Conservation (phyloP, 2,329 filamentous ascomycete genomes). For the Colletotrichum sp. region DNA sequence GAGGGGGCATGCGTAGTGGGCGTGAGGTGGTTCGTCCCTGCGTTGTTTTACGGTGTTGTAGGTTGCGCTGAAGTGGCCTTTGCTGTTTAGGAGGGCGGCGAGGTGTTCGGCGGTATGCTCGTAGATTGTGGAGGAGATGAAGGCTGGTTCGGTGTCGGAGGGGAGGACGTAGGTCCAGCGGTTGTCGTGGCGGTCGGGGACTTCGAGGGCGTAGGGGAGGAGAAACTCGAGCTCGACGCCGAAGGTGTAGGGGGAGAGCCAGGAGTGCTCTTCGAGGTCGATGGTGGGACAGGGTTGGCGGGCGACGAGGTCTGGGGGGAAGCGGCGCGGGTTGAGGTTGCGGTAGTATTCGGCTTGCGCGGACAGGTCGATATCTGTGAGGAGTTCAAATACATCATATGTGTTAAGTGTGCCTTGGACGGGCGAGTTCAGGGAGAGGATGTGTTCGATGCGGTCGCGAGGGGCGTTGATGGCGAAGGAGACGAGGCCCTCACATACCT, state of each 20-base stretch:
- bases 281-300: neutral
- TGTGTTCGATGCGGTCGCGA: neutral
- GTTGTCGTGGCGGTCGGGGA: neutral
- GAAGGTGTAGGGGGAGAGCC: conserved; percentile 2
- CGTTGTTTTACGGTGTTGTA: neutral
- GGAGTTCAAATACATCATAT: neutral
- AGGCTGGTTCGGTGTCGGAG: fast-evolving
- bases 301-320: neutral
- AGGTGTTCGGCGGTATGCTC: neutral
- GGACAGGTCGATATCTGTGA: neutral
- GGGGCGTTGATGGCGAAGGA: neutral
- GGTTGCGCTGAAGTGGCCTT: neutral
- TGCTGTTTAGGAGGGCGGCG: neutral
- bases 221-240: conserved; percentile 17
- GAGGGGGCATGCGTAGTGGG: neutral
- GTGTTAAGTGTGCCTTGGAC: neutral
- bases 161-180: neutral
- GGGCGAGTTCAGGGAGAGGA: neutral
- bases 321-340: neutral
- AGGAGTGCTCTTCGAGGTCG: neutral
- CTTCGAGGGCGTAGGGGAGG: neutral
- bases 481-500: neutral
- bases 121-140: neutral
- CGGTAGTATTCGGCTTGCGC: neutral
- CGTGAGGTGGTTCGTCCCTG: neutral